These are phyloP conservation scores for Sporothrix curviconia DNA, from an alignment of 2,329 filamentous ascomycete genomes.

Conservation along the genomic window DNA sequence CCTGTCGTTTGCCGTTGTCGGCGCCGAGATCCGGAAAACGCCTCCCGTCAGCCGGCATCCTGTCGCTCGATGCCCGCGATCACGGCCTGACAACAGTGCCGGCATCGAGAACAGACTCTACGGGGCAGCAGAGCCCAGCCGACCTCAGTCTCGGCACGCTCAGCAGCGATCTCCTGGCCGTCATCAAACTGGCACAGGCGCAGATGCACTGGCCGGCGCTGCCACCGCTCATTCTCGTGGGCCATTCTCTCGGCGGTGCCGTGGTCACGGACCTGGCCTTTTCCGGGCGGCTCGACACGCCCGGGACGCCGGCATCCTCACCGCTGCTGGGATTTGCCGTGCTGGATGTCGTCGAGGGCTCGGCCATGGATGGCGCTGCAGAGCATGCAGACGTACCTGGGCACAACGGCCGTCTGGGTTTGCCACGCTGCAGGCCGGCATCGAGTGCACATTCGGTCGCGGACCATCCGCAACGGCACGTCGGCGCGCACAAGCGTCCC, in stretches of 20 bases:
- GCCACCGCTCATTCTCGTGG: constrained; percentile 74
- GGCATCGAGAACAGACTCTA: no score
- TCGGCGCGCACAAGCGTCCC: constrained; percentile 88
- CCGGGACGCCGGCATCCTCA: not conserved
- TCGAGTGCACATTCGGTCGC: constrained; percentile 88
- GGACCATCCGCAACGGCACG: constrained; percentile 74
- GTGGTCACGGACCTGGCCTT: constrained; percentile 80
- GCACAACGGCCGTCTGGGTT: constrained; percentile 75
- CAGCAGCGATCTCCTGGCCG: constrained; percentile 62
- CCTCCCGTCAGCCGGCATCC: constrained; percentile 72
- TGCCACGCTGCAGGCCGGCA: constrained; percentile 66
- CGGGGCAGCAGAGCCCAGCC: constrained; percentile 24
- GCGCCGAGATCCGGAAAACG: constrained; percentile 68
- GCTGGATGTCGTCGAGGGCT: constrained; percentile 91
- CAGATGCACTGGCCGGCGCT: constrained; percentile 67
- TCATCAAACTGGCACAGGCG: constrained; percentile 59
- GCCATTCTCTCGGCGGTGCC: constrained; percentile 88
- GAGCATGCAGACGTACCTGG: constrained; percentile 89
- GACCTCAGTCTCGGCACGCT: constrained; percentile 71
- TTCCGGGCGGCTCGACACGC: constrained; percentile 45
- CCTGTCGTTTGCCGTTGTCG: constrained; percentile 80
- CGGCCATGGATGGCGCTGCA: constrained; percentile 89
- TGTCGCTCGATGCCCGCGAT: constrained; percentile 78
- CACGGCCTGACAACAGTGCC: constrained; percentile 62
- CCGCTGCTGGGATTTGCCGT: constrained; percentile 70